A percentile compares a stretch with the other conserved stretches of the same genome.
These are phyloP conservation scores for Rosa hybrid DNA, from an alignment of 331 rosid species.

Conservation along the genomic window DNA sequence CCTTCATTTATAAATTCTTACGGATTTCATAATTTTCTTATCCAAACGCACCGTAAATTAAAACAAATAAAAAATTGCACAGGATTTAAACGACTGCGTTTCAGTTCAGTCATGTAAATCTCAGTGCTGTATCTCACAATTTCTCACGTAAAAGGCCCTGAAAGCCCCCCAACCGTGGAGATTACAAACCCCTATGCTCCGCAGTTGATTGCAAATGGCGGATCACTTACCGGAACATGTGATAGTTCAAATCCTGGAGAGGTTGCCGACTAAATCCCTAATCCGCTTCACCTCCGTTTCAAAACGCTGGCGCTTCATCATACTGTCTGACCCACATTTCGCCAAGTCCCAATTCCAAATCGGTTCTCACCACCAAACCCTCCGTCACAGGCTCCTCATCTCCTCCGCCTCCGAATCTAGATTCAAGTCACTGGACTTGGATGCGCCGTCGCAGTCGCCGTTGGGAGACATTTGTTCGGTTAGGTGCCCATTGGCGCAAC, in stretches of 20 bases:
- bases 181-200: too few relatives aligned
- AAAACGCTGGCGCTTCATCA: background rate
- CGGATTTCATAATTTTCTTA: too few relatives aligned
- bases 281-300: background rate
- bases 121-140: too few relatives aligned
- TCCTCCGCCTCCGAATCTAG: background rate
- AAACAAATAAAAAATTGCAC: too few relatives aligned
- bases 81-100: too few relatives aligned
- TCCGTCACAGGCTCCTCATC: background rate
- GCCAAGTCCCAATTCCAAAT: background rate
- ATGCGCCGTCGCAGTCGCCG: too few relatives aligned
- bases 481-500: background rate
- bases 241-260: background rate
- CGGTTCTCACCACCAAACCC: background rate
- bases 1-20: too few relatives aligned
- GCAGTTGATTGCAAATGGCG: background rate
- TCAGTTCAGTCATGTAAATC: too few relatives aligned
- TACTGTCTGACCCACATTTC: background rate
- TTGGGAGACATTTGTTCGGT: background rate
- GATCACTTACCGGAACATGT: background rate
- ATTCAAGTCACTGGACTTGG: background rate
- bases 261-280: background rate
- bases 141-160: background rate
- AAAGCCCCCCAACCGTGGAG: background rate
- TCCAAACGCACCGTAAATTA: too few relatives aligned